Evolutionary conservation across 176 grass and related monocot species (phyloP).

Genomic region (Eremochloa ophiuroides): DNA sequence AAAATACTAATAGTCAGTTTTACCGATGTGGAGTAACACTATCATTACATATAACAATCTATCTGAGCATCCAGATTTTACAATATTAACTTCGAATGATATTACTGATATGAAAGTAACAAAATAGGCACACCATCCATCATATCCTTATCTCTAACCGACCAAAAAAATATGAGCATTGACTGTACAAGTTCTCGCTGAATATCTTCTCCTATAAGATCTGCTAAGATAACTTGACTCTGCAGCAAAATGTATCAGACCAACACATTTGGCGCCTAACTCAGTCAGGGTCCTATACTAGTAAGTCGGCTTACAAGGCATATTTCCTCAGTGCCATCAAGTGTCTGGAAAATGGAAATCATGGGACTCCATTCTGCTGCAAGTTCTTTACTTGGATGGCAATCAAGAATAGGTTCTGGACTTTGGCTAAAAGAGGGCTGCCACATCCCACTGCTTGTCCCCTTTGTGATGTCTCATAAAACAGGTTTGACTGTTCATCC

Average conservation of each 20-base stretch:
- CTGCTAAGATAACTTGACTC: neutral
- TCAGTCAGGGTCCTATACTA: neutral
- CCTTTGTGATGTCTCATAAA: neutral
- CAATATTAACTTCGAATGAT: neutral
- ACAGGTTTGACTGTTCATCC: neutral
- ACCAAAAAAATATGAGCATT: neutral
- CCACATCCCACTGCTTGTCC: neutral
- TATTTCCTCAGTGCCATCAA: neutral
- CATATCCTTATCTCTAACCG: neutral
- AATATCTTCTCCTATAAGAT: neutral
- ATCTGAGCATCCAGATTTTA: neutral
- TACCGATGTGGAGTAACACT: neutral
- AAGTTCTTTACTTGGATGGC: neutral
- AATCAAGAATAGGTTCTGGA: neutral
- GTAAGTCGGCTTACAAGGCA: neutral
- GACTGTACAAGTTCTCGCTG: neutral
- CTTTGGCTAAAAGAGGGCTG: neutral
- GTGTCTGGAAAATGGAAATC: neutral
- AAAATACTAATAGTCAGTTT: conserved; percentile 6
- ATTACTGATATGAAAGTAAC: neutral
- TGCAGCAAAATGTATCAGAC: neutral
- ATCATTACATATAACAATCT: neutral
- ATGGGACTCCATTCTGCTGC: neutral
- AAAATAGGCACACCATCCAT: neutral
- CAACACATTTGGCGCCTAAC: neutral